Percentiles rank a stretch among this genome's conserved stretches.
Evolutionary conservation across 257 asterid species (phyloP).

Genomic region (Oldenlandia corymbosa): DNA sequence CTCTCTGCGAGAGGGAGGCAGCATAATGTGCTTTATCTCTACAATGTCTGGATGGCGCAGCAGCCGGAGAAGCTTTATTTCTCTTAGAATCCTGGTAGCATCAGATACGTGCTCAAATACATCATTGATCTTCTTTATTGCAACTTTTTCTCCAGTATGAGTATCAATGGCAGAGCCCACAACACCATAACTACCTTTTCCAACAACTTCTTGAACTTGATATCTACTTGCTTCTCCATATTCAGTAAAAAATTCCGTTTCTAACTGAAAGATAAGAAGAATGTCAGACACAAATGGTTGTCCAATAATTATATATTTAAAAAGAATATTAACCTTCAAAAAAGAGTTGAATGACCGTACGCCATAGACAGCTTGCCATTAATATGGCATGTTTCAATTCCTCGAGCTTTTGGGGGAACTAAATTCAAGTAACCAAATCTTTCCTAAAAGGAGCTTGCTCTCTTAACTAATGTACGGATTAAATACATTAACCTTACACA

Average conservation of each 20-base stretch:
- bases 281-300: slow-evolving; percentile 6
- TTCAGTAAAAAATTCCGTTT: slow-evolving; percentile 86
- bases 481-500: background rate
- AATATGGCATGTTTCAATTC: background rate
- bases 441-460: background rate
- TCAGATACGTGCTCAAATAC: slow-evolving; percentile 97
- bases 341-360: background rate
- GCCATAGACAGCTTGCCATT: background rate
- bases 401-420: background rate
- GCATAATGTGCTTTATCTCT: slow-evolving; percentile 90
- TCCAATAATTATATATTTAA: background rate
- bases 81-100: slow-evolving; percentile 90
- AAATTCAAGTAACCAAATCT: background rate
- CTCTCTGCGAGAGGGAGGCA: slow-evolving; percentile 95
- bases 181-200: slow-evolving; percentile 97
- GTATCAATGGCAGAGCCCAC: slow-evolving; percentile 86
- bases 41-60: slow-evolving; percentile 95
- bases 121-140: slow-evolving; percentile 91
- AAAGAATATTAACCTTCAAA: background rate
- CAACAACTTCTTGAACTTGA: slow-evolving; percentile 88
- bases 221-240: slow-evolving; percentile 94
- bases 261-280: slow-evolving; percentile 44
- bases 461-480: background rate
- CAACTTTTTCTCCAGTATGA: slow-evolving; percentile 85
- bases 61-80: slow-evolving; percentile 88